Conservation (phyloP, 805 yeast genomes). For the Yamadazyma ubonensis region DNA sequence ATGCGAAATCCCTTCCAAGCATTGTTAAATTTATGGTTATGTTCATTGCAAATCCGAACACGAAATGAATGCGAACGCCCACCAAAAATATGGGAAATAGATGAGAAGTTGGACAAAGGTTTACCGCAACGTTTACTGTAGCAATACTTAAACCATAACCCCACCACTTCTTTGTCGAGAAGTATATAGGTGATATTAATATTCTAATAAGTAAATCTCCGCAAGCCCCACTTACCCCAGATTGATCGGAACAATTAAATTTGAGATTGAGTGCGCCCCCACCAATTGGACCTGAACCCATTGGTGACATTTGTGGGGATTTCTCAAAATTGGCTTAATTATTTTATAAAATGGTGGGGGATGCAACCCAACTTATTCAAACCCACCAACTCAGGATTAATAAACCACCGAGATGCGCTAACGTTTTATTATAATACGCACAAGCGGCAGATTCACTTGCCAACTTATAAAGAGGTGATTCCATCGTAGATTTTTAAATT, state of each 20-base stretch:
- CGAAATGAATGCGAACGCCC: too few relatives aligned
- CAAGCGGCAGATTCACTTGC: not conserved
- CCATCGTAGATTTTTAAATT: not conserved
- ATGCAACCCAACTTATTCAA: not conserved
- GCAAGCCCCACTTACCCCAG: slow-evolving; percentile 2
- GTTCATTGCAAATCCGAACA: too few relatives aligned
- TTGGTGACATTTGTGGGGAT: slow-evolving; percentile 1
- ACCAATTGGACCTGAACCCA: not conserved
- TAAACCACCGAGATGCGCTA: slow-evolving; percentile 2
- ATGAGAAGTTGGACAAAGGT: not conserved
- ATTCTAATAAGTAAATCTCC: not conserved
- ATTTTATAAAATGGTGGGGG: slow-evolving; percentile 1
- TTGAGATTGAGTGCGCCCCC: slow-evolving; percentile 1
- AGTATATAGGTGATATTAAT: not conserved
- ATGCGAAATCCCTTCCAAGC: not conserved
- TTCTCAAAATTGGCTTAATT: not conserved
- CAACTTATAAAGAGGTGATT: slow-evolving; percentile 1
- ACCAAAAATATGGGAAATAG: not conserved
- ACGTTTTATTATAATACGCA: not conserved
- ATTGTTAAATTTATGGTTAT: not conserved
- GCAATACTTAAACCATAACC: too few relatives aligned
- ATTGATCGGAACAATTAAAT: slow-evolving; percentile 1
- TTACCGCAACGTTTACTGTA: not conserved
- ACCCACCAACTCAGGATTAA: not conserved
- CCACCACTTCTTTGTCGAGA: not conserved